Evolutionary conservation across 2,329 filamentous ascomycete species (phyloP), one percentile per base, ranked within the genome.

Genomic region (Pseudogymnoascus pannorum): DNA sequence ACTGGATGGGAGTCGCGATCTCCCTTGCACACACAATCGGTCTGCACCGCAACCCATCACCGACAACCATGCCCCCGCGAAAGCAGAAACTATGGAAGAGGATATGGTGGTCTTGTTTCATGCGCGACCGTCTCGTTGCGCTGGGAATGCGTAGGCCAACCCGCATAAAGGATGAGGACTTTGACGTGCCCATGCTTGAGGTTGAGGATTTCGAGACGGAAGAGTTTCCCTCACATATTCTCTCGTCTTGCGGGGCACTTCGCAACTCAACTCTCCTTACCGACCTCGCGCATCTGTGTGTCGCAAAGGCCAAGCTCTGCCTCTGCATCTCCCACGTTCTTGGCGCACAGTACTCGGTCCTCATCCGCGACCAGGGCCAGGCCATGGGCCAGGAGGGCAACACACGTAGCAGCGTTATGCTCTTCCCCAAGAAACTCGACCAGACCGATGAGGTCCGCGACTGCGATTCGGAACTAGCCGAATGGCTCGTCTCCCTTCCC

Each of bases 61-160:
- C 87, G 62, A 91, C 89, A 7, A 87, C 84, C 67, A 91, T 96
- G 83, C 82, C 88, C 38, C 75, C 77, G 2, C 81, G 84, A 60
- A 88, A 89, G 69, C 89, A 92, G 71, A 90, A 86, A 69, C 78
- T 97, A 58, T 96, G 92, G 89, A 96, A 96, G 76, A 83, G 92
- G 60, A 94, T 97, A 67, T 97, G 93, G 93, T 97, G 93, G 93
- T 96, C 90, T 31, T 95, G 91, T 65, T 96, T 96, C 71, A 96
- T 96, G 85, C 87, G 92, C 60, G 93, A 97, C 74, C 88, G 92
- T 57, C 81, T 97, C 42, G 92, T 97, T 65, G 93, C 93, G 1
- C 78, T 97, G 11, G 93, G 93, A 61, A 97, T 97, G 92, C 85
- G 93, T 61, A 85, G 93, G 60, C 92, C 92, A 4, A 96, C 92